Evolutionary conservation across 208 protist genomes (phyloP).

Genomic region (Balamuthia mandrillaris): DNA sequence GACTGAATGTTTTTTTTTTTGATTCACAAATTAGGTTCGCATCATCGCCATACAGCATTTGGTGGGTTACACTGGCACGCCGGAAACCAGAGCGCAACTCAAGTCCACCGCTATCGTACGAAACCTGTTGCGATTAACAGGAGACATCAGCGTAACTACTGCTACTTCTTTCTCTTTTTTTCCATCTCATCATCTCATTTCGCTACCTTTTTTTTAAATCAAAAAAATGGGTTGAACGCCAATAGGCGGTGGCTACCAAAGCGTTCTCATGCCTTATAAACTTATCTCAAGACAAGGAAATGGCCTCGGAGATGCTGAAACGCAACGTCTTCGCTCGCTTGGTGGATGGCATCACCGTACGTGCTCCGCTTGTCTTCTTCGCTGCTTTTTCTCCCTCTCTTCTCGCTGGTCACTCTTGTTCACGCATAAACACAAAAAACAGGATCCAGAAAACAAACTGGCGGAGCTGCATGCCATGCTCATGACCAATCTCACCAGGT

Average conservation of each 20-base stretch:
- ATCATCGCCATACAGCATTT: constrained; percentile 35
- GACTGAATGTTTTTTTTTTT: neutral
- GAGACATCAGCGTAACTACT: neutral
- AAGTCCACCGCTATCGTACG: neutral
- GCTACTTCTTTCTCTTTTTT: neutral
- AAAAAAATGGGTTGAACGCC: neutral
- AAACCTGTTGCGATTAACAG: neutral
- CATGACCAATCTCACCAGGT: constrained; percentile 20
- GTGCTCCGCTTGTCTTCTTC: neutral
- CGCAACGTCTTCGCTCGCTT: neutral
- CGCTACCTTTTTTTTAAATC: neutral
- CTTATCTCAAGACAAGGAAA: constrained; percentile 27
- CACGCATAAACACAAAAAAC: no score
- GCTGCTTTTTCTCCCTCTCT: neutral
- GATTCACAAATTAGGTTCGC: neutral
- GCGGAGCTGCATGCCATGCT: constrained; percentile 2
- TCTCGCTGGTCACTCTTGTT: no score
- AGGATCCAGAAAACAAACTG: constrained; percentile 34
- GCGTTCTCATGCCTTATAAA: constrained; percentile 39
- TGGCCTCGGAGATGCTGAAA: neutral
- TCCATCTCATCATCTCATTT: neutral
- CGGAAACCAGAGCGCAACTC: neutral
- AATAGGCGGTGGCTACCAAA: constrained; percentile 1
- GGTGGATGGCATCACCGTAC: constrained; percentile 8
- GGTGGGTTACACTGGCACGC: neutral